phyloP scores from a whole-genome alignment of 73 alveolate species.

The Durusdinium trenchii region DNA sequence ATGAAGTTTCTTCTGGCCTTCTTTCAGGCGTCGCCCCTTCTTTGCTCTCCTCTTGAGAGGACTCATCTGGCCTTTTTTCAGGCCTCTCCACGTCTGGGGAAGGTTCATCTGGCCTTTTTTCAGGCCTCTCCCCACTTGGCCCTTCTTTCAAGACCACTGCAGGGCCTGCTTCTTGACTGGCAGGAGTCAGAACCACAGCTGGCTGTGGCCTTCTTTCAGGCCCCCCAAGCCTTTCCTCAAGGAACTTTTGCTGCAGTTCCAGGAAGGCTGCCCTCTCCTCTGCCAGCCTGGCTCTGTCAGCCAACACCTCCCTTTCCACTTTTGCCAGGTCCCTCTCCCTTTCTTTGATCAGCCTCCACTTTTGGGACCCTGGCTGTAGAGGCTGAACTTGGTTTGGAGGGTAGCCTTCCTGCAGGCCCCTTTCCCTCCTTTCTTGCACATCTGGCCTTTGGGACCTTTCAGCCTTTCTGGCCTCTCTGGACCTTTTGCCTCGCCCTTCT shows the following conservation, averaged over 20 bases:
- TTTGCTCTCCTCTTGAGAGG: not conserved
- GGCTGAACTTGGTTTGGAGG: not conserved
- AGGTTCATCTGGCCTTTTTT: not conserved
- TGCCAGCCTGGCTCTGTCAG: not conserved
- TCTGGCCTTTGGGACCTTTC: not conserved
- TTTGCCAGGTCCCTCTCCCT: not conserved
- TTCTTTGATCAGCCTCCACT: conserved; percentile 5
- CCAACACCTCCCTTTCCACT: not conserved
- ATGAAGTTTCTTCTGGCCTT: too few species aligned
- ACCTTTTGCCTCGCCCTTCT: not conserved
- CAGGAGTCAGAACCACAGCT: too few species aligned
- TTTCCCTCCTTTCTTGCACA: not conserved
- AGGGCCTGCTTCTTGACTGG: not conserved
- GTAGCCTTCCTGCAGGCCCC: not conserved
- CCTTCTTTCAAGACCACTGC: too few species aligned
- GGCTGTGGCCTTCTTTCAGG: too few species aligned
- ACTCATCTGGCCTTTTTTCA: not conserved
- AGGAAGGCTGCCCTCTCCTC: conserved; percentile 14
- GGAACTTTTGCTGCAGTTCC: not conserved
- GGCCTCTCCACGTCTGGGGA: not conserved
- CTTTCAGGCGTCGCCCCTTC: not conserved
- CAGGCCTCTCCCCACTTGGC: not conserved
- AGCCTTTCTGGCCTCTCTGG: not conserved
- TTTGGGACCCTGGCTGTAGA: not conserved
- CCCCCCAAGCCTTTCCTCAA: not conserved